Percentiles rank a stretch among this genome's conserved stretches.
Evolutionary conservation across 225 moss, liverwort and hornwort species (phyloP).

Genomic region (Pseudisothecium myosuroides): DNA sequence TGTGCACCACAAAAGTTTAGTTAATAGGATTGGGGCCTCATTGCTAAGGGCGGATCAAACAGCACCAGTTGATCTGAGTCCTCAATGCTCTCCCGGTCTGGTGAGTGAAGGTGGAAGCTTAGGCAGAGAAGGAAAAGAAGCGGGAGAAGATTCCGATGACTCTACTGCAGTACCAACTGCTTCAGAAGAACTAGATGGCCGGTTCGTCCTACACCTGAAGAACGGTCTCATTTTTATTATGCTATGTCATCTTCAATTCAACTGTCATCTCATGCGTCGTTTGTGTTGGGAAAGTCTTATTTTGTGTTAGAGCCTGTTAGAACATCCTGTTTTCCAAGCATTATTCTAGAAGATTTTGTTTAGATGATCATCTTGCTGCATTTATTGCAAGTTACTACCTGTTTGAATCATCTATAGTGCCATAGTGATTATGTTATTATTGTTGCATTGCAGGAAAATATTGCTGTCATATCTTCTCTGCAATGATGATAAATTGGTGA

Average conservation of each 20-base stretch:
- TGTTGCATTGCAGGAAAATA: slow-evolving; percentile 55
- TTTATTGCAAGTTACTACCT: neutral
- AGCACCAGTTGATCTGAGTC: slow-evolving; percentile 37
- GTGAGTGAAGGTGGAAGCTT: slow-evolving; percentile 5
- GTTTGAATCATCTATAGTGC: neutral
- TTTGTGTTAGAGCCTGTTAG: neutral
- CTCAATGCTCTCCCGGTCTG: slow-evolving; percentile 8
- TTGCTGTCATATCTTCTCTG: slow-evolving; percentile 79
- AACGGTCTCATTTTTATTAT: neutral
- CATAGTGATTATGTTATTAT: neutral
- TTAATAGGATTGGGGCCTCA: slow-evolving; percentile 83
- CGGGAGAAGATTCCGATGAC: slow-evolving; percentile 14
- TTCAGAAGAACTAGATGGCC: slow-evolving; percentile 44
- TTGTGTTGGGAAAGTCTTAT: neutral
- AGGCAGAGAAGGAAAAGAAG: neutral
- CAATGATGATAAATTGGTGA: slow-evolving; percentile 90
- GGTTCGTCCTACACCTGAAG: slow-evolving; percentile 9
- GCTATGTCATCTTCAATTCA: neutral
- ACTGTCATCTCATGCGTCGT: neutral
- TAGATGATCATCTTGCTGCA: neutral
- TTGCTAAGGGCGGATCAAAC: slow-evolving; percentile 59
- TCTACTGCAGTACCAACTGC: slow-evolving; percentile 16
- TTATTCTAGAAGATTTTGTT: neutral
- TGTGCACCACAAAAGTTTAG: slow-evolving; percentile 82
- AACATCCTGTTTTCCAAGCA: neutral